Percentiles rank a stretch among this genome's conserved stretches.
These are phyloP conservation scores for Eustoma russellianum DNA, from an alignment of 257 asterid species.

Conservation along the genomic window DNA sequence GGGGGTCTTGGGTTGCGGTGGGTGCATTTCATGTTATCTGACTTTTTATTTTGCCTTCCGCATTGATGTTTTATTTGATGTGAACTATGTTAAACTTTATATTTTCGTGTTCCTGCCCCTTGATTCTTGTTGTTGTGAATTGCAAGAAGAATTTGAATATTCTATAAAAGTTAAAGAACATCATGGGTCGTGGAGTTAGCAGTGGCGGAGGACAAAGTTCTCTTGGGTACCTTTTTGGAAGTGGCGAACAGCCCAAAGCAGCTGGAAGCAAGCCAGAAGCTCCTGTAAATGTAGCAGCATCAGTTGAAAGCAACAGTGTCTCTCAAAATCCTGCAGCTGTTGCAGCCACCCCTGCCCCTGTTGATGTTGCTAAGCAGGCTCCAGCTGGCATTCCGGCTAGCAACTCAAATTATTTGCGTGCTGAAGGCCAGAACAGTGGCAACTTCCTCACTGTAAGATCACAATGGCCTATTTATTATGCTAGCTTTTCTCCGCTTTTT, in stretches of 20 bases:
- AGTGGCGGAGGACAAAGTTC: slow-evolving; percentile 91
- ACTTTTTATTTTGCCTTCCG: no score
- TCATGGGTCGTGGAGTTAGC: slow-evolving; percentile 84
- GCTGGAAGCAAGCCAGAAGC: slow-evolving; percentile 29
- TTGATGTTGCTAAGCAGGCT: slow-evolving; percentile 32
- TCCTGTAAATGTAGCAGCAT: slow-evolving; percentile 30
- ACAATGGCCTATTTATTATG: neutral
- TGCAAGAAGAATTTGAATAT: slow-evolving; percentile 16
- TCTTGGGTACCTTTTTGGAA: slow-evolving; percentile 76
- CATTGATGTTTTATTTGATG: no score
- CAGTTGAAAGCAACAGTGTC: slow-evolving; percentile 21
- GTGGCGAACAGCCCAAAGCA: slow-evolving; percentile 58
- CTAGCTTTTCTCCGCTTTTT: neutral
- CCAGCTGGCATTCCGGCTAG: slow-evolving; percentile 70
- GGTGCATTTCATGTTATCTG: no score
- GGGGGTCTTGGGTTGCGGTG: no score
- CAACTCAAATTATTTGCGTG: slow-evolving; percentile 46
- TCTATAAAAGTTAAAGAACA: slow-evolving; percentile 7
- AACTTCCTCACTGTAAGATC: slow-evolving; percentile 69
- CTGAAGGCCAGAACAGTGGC: slow-evolving; percentile 80
- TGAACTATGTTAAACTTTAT: no score
- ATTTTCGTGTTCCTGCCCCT: no score
- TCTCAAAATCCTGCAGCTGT: slow-evolving; percentile 35
- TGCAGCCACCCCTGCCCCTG: slow-evolving; percentile 31
- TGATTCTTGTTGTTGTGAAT: no score